Base-by-base conservation (phyloP, 192 early-diverging fungal genomes). In the Coemansia asiatica region DNA sequence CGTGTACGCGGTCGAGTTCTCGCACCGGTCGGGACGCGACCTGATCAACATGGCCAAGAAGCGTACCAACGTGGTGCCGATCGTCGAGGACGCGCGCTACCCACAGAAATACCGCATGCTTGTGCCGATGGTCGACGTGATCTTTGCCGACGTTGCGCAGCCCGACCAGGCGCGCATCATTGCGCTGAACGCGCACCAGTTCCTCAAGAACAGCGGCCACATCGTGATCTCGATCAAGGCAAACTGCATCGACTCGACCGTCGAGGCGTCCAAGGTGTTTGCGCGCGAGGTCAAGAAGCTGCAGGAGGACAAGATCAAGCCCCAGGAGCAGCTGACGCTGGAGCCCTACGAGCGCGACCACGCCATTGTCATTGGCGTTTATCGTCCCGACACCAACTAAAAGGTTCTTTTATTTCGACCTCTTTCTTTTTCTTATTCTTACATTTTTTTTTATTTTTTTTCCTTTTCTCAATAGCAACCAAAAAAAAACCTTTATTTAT, bases 71-170 rank as follows among this genome's bases (percentile, higher is more conserved):
- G 92, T 98, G 33, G 94, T 98, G 66, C 96, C 97, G 47, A 99
- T 99, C 67, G 95, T 99, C 72, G 97, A 99, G 85, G 97, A 99
- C 83, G 95, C 96, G 47, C 96, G 95, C 81, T 92, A 98, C 85
- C 97, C 97, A 60, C 93, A 99, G 84, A 99, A 99, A 85, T 99
- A 99, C 86, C 94, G 97, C 82, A 99, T 98, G 96, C 85, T 98
- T 40, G 91, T 98, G 56, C 88, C 88, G 23, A 98, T 98, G 96
- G 95, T 97, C 13, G 96, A 98, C 81, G 92, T 94, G n/a, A 90
- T 98, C 60, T 98, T 98, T 81, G 97, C 97, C 28, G 95, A 99
- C 85, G 95, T 99, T 75, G 96, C 97, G 33, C 97, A 99, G 84
- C 97, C 96, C 48, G 97, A 99, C 75, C 97, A 99, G 86, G 96